Base-by-base conservation (phyloP, 2,329 filamentous ascomycete genomes). In the Drechslera avenae region DNA sequence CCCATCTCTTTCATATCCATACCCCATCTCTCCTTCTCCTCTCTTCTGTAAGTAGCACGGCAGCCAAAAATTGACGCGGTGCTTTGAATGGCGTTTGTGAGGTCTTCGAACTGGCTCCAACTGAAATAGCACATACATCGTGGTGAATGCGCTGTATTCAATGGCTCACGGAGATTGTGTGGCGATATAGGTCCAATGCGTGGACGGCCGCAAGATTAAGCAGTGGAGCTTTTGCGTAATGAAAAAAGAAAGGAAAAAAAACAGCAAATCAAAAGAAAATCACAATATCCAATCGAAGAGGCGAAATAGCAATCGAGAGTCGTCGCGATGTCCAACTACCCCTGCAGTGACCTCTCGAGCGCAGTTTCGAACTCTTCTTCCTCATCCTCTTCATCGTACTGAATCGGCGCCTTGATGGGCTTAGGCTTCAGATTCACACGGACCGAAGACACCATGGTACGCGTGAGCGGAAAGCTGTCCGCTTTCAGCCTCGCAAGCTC, bases 401-500 rank as follows among this genome's bases (percentile, higher is more conserved):
- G 52, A 10, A 46, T 37, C 5, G 48, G 53, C 28, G 50, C 41
- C 46, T 66, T 71, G 33, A 57, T 54, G n/a, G 57, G 66, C 51
- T 63, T 68, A 1, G 72, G 66, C 45, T 69, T 73, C 58, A 75
- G 54, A 10, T 59, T 63, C 0, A 52, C 48, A 36, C 62, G 66
- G n/a, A 74, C 67, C 0, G 14, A 14, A 6, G 50, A 31, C 0
- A 58, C 48, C 3, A 76, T 44, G 6, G 30, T 16, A 3, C 57
- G 50, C 2, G 63, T 54, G 14, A 41, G 39, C 1, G 49, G 39
- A 3, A 32, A 35, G 9, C 37, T 33, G 3, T 46, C 18, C 1
- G 67, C 64, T 45, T 79, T 78, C 13, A 78, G 48, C 17, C 61
- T 51, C 8, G 67, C 71, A 2, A 79, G 62, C 48, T 78, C 72